Base-by-base conservation (phyloP, 2,329 filamentous ascomycete genomes). In the Xylariaceae sp. region DNA sequence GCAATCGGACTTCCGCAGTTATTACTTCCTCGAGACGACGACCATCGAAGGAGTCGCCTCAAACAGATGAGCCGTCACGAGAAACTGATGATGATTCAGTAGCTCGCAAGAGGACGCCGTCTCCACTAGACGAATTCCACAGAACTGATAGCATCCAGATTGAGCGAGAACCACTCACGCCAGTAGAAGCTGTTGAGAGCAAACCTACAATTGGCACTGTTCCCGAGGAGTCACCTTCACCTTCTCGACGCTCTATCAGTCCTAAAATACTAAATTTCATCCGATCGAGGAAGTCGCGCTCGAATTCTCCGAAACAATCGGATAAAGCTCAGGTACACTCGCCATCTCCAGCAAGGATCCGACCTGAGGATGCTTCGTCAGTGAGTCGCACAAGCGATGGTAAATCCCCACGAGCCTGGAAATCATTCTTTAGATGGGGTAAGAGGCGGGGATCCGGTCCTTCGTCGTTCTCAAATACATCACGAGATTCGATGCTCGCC, bases 391-490 rank as follows among this genome's bases (percentile, higher is more conserved):
- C 69, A 17, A 82, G 80, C 1, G 76, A 79, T 38, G 67, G 71
- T 37, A 78, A 74, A 44, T 66, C 60, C 22, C 68, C 66, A 40
- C 64, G 60, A 12, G 75, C 83, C 1, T 86, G 89, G 72, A 79
- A 81, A 3, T 82, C 86, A 0, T 78, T 96, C 0, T 78, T 96
- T 64, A 80, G 79, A 54, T 85, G 85, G 62, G 78, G 78, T 19
- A 70, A 78, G 72, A 71, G 76, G 67, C 64, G 79, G 64, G 59
- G 68, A 59, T 64, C 76, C 59, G 74, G 62, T 2, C 76, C 85
- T 3, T 85, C 87, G 0, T 89, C 90, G n/a, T 93, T 95, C 60
- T 89, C 89, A 4, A 95, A 95, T 56, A 87, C 89, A 0, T 95
- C 90, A 1, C 79, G 89, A 49, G 90, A 95, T 57, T 94, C 90